phyloP scores from a whole-genome alignment of 169 alveolate species.

The Blepharisma undulans region DNA sequence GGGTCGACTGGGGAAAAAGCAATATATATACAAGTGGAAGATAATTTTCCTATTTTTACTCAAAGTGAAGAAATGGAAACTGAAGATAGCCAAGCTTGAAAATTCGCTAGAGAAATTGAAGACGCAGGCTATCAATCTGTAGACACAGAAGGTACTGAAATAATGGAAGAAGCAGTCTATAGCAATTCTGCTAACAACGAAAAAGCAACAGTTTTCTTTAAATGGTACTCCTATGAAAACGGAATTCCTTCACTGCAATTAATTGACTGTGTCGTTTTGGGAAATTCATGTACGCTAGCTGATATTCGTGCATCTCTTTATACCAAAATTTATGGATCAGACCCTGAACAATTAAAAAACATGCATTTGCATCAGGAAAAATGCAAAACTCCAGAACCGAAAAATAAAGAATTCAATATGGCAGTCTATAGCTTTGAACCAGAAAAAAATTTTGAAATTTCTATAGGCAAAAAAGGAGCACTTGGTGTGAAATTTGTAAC shows the following conservation, averaged over 20 bases:
- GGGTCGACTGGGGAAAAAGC: neutral
- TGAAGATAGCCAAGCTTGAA: neutral
- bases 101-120: neutral
- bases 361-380: constrained; percentile 7
- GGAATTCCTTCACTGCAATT: neutral
- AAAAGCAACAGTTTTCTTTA: neutral
- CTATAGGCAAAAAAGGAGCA: neutral
- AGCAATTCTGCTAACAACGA: neutral
- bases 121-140: neutral
- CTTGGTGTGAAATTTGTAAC: constrained; percentile 18
- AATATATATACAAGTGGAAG: neutral
- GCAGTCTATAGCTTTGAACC: neutral
- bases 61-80: neutral
- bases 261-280: neutral
- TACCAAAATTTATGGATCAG: neutral
- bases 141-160: neutral
- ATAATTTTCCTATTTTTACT: neutral
- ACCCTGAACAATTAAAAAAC: neutral
- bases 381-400: neutral
- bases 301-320: neutral
- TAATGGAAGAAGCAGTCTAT: neutral
- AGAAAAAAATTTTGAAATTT: neutral
- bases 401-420: neutral
- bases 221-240: constrained; percentile 6
- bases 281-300: neutral